Evolutionary conservation across 2,329 filamentous ascomycete genomes (phyloP).

Genomic region (Bipolaris zeicola): DNA sequence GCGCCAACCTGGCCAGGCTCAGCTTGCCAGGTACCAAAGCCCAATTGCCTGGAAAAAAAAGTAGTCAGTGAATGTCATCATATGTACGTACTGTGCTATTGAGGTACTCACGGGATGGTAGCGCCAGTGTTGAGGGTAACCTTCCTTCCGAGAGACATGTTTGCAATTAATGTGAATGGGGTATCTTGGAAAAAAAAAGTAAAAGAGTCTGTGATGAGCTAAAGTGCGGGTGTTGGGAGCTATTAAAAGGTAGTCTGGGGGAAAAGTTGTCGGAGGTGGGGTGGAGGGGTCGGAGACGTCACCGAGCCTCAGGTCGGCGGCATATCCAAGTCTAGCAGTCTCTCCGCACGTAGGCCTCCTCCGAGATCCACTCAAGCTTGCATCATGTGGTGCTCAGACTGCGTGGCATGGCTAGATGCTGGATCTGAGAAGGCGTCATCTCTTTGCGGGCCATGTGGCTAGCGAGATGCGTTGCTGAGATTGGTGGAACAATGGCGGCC

Average conservation of each 20-base stretch:
- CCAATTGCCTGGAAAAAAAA: conserved; percentile 64
- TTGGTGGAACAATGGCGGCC: conserved; percentile 15
- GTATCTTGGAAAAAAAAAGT: conserved; percentile 8
- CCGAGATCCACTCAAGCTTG: conserved; percentile 14
- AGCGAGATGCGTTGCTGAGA: neutral
- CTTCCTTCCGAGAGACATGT: conserved; percentile 43
- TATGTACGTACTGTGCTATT: conserved; percentile 63
- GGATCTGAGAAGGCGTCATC: conserved; percentile 7
- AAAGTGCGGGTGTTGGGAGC: neutral
- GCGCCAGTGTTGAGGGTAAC: conserved; percentile 68
- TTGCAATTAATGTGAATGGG: conserved; percentile 12
- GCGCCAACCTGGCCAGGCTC: conserved; percentile 46
- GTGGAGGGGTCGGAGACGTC: conserved; percentile 27
- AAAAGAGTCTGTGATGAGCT: neutral
- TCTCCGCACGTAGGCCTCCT: conserved; percentile 6
- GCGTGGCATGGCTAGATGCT: neutral
- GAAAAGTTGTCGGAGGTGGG: conserved; percentile 20
- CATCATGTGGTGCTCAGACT: conserved; percentile 5
- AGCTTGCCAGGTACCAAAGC: conserved; percentile 42
- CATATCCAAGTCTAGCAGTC: conserved; percentile 17
- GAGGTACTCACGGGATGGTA: conserved; percentile 75
- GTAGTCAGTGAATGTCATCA: conserved; percentile 4
- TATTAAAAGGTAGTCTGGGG: conserved; percentile 15
- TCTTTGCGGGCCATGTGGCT: neutral
- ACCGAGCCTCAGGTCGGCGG: conserved; percentile 25